Evolutionary conservation across 2,329 filamentous ascomycete species (phyloP), one percentile per base, ranked within the genome.

Genomic region (Coniochaeta hoffmannii): DNA sequence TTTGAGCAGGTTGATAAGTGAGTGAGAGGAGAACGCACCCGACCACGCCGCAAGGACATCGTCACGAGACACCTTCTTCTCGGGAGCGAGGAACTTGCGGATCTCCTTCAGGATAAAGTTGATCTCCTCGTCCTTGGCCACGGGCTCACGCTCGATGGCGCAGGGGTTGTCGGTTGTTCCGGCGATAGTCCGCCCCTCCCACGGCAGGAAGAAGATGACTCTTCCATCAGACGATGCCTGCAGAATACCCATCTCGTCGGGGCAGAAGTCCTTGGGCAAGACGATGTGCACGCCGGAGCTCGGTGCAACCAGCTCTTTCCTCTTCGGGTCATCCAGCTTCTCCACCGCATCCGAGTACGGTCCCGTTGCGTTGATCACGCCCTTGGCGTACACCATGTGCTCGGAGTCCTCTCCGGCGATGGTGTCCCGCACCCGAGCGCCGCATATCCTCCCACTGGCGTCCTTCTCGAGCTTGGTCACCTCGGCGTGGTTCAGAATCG

Each of bases 31-130:
- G 3, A 53, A 41, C 69, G 64, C 86, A 73, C 87, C 87, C 56
- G 89, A 89, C 90, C 90, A 96, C 17, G 90, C 89, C 55, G 90
- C 89, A 28, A 95, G 81, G n/a, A 95, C 90, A 69, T 96, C 90
- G 54, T 87, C 88, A 36, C 90, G 85, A 58, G 89, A 86, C 50
- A 95, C 88, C 57, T 87, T 90, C 72, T 95, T 93, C 64, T 93
- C 89, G 1, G 89, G 88, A 49, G 89, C 85, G 28, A 95, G 76
- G 69, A 95, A 94, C 63, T 87, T 84, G 63, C 87, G 82, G 61
- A 96, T 87, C 73, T 95, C 90, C 58, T 84, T 85, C 35, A 96
- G 75, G 65, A 96, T 95, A 89, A 90, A 95, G 64, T 89, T 81
- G 63, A 95, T 94, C 62, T 93, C 90, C 62, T 90, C 81, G 71